A percentile compares a stretch with the other conserved stretches of the same genome.
Conservation (phyloP, 305 asterid species). For the Solanum hybrid region DNA sequence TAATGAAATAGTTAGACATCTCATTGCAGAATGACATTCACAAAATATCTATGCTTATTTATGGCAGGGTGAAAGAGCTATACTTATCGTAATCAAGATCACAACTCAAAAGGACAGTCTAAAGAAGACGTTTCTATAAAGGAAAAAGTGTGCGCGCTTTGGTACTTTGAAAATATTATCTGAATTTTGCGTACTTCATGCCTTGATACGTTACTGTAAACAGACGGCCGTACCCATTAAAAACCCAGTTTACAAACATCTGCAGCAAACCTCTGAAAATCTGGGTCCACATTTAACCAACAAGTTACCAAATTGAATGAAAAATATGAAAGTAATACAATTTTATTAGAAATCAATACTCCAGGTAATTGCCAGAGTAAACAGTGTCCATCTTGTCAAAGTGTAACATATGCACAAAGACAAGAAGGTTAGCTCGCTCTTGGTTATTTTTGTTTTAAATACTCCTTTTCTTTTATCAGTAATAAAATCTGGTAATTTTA, state of each 20-base stretch:
- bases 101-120: neutral
- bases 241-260: neutral
- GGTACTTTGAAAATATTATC: neutral
- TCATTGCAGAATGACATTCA: neutral
- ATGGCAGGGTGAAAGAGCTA: neutral
- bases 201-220: neutral
- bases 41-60: neutral
- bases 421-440: neutral
- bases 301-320: neutral
- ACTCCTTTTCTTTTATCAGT: neutral
- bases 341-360: neutral
- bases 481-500: neutral
- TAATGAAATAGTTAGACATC: constrained; percentile 20
- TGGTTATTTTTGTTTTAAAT: neutral
- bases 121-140: neutral
- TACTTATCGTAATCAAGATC: neutral
- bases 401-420: neutral
- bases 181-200: neutral
- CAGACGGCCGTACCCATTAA: neutral
- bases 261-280: neutral
- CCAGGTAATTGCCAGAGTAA: neutral
- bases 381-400: neutral
- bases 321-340: neutral
- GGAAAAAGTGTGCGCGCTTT: neutral
- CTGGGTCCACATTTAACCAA: neutral